Percentiles rank a stretch among this genome's conserved stretches.
These are phyloP conservation scores for Taxawa tesnikishii DNA, from an alignment of 2,329 filamentous ascomycete species.

Conservation along the genomic window DNA sequence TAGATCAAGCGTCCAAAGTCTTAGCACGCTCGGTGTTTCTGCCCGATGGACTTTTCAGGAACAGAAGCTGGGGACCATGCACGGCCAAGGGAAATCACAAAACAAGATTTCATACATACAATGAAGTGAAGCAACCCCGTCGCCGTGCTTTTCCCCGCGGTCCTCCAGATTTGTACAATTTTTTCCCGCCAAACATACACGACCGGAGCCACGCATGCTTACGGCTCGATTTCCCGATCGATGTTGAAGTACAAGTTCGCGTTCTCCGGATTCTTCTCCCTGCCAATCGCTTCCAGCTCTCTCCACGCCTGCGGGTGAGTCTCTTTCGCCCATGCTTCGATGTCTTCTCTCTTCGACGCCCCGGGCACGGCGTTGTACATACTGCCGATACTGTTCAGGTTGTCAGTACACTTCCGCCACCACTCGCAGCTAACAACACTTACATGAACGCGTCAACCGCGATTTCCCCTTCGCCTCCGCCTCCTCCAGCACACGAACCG, in stretches of 20 bases:
- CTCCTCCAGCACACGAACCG: slow-evolving; percentile 51
- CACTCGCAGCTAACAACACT: slow-evolving; percentile 26
- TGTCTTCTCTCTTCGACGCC: slow-evolving; percentile 47
- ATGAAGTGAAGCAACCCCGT: too few species aligned
- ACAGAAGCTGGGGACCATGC: too few species aligned
- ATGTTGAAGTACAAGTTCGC: slow-evolving; percentile 14
- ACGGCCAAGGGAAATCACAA: too few species aligned
- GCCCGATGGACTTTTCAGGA: too few species aligned
- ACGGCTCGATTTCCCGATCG: slow-evolving; percentile 11
- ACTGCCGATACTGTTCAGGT: slow-evolving; percentile 50
- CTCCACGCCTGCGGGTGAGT: slow-evolving; percentile 59
- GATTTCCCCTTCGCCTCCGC: slow-evolving; percentile 54
- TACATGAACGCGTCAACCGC: slow-evolving; percentile 60
- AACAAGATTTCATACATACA: too few species aligned
- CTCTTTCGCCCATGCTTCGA: slow-evolving; percentile 62
- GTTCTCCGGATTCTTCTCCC: slow-evolving; percentile 9
- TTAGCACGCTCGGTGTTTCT: too few species aligned
- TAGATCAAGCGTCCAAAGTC: too few species aligned
- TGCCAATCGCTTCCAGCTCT: slow-evolving; percentile 45
- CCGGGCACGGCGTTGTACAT: slow-evolving; percentile 62
- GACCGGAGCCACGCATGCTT: too few species aligned
- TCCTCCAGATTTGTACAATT: too few species aligned
- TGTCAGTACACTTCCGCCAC: slow-evolving; percentile 1
- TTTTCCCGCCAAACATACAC: too few species aligned
- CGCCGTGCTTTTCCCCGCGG: too few species aligned